Conservation (phyloP, 108 stramenopile genomes). For the Cyclotella choctawhatcheeana region DNA sequence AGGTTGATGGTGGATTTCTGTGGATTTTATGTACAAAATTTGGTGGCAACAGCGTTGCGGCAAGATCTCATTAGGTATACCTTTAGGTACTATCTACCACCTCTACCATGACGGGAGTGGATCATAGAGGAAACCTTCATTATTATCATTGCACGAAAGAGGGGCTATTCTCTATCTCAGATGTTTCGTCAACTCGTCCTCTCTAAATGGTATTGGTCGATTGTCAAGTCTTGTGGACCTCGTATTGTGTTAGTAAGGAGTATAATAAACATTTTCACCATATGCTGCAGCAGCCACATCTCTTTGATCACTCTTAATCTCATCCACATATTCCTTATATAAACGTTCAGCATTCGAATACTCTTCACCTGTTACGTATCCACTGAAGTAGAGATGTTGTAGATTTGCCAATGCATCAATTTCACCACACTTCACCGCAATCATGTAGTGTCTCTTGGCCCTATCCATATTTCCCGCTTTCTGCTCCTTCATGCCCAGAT, state of each 20-base stretch:
- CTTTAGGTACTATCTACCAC: too few species aligned
- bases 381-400: not conserved
- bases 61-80: too few species aligned
- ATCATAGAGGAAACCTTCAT: too few species aligned
- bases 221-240: too few species aligned
- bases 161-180: too few species aligned
- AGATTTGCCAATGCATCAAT: not conserved
- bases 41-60: too few species aligned
- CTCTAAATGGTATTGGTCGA: too few species aligned
- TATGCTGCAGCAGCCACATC: not conserved
- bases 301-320: conserved; percentile 3
- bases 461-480: not conserved
- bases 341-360: not conserved
- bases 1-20: not conserved
- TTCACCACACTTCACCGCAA: not conserved
- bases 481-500: not conserved
- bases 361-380: not conserved
- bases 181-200: too few species aligned
- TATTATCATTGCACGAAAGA: too few species aligned
- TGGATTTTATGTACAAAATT: not conserved
- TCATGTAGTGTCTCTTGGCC: not conserved
- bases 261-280: too few species aligned
- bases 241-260: too few species aligned
- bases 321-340: not conserved
- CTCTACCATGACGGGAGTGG: too few species aligned